A percentile compares a stretch with the other conserved stretches of the same genome.
These are phyloP conservation scores for Schizopora paradoxa DNA, from an alignment of 1,284 basidiomycete species.

Conservation along the genomic window DNA sequence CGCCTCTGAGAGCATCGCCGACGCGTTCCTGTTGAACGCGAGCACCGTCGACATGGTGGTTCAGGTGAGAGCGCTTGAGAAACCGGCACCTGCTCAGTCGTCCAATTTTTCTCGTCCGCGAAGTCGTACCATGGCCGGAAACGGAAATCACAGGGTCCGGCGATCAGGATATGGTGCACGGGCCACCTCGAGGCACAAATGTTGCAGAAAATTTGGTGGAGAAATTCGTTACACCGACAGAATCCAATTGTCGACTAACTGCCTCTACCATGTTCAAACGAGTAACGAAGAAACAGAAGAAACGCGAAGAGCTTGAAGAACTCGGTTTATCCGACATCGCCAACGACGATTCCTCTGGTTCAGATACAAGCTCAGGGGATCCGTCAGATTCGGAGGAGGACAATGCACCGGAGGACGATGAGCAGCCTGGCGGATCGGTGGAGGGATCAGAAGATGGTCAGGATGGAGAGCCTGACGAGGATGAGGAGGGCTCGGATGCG, in stretches of 20 bases:
- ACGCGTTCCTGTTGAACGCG: constrained; percentile 7
- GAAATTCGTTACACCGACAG: neutral
- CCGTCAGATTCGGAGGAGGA: constrained; percentile 19
- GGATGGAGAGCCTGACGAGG: constrained; percentile 23
- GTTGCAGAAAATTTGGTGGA: neutral
- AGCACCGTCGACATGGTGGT: neutral
- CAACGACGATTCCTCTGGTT: constrained; percentile 55
- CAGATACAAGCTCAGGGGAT: constrained; percentile 29
- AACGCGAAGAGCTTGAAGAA: constrained; percentile 62
- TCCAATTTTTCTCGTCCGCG: constrained; percentile 4
- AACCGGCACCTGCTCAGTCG: neutral
- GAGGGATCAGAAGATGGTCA: constrained; percentile 25
- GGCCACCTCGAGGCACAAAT: neutral
- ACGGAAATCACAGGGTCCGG: constrained; percentile 5
- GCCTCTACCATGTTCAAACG: constrained; percentile 70
- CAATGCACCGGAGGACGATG: constrained; percentile 18
- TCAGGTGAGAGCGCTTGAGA: constrained; percentile 1
- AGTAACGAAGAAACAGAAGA: constrained; percentile 62
- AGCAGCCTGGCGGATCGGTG: constrained; percentile 25
- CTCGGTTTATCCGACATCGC: constrained; percentile 70
- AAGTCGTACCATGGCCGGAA: neutral
- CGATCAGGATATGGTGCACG: neutral
- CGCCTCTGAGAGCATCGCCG: constrained; percentile 2
- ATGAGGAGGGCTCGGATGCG: constrained; percentile 23
- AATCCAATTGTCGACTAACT: neutral